phyloP scores from a whole-genome alignment of 1,284 basidiomycete species.

The Trichosporon faecale region DNA sequence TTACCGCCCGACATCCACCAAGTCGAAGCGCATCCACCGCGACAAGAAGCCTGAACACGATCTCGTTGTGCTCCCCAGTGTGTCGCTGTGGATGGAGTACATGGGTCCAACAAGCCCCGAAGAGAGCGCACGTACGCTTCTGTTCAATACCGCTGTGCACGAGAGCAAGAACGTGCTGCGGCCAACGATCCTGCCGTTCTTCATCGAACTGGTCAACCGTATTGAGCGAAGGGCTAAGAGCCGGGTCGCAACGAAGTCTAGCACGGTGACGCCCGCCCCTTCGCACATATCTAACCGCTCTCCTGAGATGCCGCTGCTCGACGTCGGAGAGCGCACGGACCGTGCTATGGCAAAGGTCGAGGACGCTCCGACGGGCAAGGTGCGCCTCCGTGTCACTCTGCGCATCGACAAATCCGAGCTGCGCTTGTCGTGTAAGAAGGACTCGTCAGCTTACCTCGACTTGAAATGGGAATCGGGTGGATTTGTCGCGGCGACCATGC shows the following conservation, averaged over 20 bases:
- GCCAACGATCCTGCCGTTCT: constrained; percentile 76
- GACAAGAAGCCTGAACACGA: constrained; percentile 35
- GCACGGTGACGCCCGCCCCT: background rate
- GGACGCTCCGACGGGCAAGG: constrained; percentile 25
- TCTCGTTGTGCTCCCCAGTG: constrained; percentile 61
- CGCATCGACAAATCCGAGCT: constrained; percentile 83
- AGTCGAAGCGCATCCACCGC: constrained; percentile 12
- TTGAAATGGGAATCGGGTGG: constrained; percentile 89
- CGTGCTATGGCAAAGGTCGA: constrained; percentile 16
- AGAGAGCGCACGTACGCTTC: constrained; percentile 20
- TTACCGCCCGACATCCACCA: constrained; percentile 24
- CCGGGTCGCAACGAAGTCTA: background rate
- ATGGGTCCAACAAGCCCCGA: constrained; percentile 21
- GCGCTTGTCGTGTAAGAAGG: constrained; percentile 77
- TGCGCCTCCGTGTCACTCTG: constrained; percentile 62
- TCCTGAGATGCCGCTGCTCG: background rate
- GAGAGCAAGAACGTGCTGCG: constrained; percentile 77
- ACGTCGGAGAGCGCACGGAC: constrained; percentile 23
- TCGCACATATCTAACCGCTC: background rate
- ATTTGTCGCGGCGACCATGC: constrained; percentile 71
- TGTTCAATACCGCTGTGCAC: constrained; percentile 61
- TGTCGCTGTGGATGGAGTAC: constrained; percentile 75
- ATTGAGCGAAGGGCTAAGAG: constrained; percentile 30
- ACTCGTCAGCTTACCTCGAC: constrained; percentile 80
- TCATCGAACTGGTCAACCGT: constrained; percentile 58